Base-by-base conservation (phyloP, 2,329 filamentous ascomycete species). In the Colletotrichum godetiae region DNA sequence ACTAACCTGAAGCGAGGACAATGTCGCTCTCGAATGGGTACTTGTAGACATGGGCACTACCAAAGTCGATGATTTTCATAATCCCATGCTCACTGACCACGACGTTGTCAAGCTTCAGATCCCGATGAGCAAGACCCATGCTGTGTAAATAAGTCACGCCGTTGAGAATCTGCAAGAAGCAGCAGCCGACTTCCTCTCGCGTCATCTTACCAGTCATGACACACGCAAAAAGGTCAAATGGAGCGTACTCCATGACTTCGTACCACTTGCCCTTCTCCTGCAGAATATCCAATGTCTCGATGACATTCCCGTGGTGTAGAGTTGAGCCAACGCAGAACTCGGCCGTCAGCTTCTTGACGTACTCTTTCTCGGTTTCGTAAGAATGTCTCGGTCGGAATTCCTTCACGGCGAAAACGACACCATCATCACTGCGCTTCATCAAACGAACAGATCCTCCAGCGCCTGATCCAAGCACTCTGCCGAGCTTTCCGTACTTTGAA, bases 21-120 rank as follows among this genome's bases (percentile, higher is more conserved):
- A 95, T 91, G 65, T 94, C 94, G 76, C 92, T 95, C 84, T 99
- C 97, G 79, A 99, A 98, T 0, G 97, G 97, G 87, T 99, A 99
- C 79, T 94, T 92, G 86, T 98, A 99, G 53, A 99, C 96, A 76
- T 97, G 95, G 0, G 97, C 96, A 84, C 95, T 98, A 31, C 97
- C 97, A 83, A 99, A 99, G 82, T 99, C 97, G 79, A 99, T 99
- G 76, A 99, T 94, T 84, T 99, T 99, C 95, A 99, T 98, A 78
- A 99, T 98, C 2, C 97, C 97, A 79, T 93, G 91, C 80, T 97
- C 94, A 80, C 95, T 98, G 73, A 99, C 95, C 33, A 99, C 97
- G 24, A 99, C 97, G 78, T 99, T 99, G 85, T 99, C 97, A 78
- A 99, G 85, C 84, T 99, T 99, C 78, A 99, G 81, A 86, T 99